Evolutionary conservation across 345 rosid genomes (phyloP), one percentile per base, ranked within the genome.

Genomic region (Carallia pectinifolia): DNA sequence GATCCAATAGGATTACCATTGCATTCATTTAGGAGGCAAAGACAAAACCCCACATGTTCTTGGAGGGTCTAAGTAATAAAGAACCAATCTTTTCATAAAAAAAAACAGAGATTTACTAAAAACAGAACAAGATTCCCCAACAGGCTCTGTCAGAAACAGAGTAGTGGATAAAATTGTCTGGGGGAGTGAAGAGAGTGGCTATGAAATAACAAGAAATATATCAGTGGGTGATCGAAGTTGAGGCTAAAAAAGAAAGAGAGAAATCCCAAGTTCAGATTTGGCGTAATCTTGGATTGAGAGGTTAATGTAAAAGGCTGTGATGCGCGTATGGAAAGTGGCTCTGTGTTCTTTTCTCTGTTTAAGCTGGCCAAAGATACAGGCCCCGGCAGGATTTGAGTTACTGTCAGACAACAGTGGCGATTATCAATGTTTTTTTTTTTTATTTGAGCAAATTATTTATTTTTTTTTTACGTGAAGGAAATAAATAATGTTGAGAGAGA

Each of bases 1-100:
- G 86, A 85, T 78, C 82, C 85, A 78, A 62, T 77, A 39, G 68
- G 80, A 73, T 74, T 6, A 74, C 37, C 76, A 77, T 61, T 31
- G 61, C 66, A 62, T 67, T 61, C 13, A 55, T 62, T 61, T 33
- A 47, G 67, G 68, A 67, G 67, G 58, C 77, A 74, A 67, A 67
- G 68, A 74, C 55, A 61, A 62, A 74, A 74, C 55, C 72, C 72
- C 69, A 69, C 74, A 58, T 64, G 74, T 58, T 58, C 33, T 48
- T 5, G 37, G 66, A 68, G 74, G 23, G 27, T 30, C 37, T 16
- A 27, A 40, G 16, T 59, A 63, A 40, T 17, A 27, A n/a, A 55
- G 18, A 12, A 64, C 58, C 30, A 8, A 23, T 3, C 12, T 8
- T 19, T 15, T 56, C 27, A 6, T 19, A 2, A 2, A 30, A 6